Evolutionary conservation across 1,139 yeast species (phyloP), one percentile per base, ranked within the genome.

Genomic region (Suhomyces ambrosiae): DNA sequence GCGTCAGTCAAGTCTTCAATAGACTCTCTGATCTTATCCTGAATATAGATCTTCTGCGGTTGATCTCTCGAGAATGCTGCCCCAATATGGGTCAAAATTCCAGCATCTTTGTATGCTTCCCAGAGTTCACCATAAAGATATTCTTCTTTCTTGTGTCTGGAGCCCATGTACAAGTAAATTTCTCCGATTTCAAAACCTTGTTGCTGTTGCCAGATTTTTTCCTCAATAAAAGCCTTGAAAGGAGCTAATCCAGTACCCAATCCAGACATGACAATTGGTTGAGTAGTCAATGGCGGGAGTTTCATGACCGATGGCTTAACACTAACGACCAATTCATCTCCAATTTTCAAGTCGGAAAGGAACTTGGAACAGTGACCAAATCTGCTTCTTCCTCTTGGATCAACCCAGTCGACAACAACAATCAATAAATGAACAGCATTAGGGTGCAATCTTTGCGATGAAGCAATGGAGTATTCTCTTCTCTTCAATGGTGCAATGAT

Each of bases 1-100:
- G 96, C 94, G 39, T 80, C 86, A 39, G 86, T 85, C 63, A 92
- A 75, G 25, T 78, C 82, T 40, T 72, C 76, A 54, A 88, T 69
- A 44, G 80, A 77, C 58, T 88, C 89, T 56, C 90, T 79, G 59
- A 92, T 90, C 62, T 85, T 83, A 64, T 92, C 97, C 68, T 92
- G 97, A 54, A 92, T 92, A 65, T 92, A 92, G 49, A 92, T 82
- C 76, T 92, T 92, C 61, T 88, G 78, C 7, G 94, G 88, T 68
- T 92, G 98, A 65, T 92, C 98, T 76, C 98, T 86, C 18, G 97
- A 88, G 73, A 92, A 92, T 2, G 98, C 98, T 23, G 97, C 97
- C 52, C 98, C 98, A 50, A 92, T 83, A 57, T 89, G 95, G 9
- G 97, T 92, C 58, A 92, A 76, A 44, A 92, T 65, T 35, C 96